Evolutionary conservation across 768 basidiomycete species (phyloP).

Genomic region (Lactarius tabidus): DNA sequence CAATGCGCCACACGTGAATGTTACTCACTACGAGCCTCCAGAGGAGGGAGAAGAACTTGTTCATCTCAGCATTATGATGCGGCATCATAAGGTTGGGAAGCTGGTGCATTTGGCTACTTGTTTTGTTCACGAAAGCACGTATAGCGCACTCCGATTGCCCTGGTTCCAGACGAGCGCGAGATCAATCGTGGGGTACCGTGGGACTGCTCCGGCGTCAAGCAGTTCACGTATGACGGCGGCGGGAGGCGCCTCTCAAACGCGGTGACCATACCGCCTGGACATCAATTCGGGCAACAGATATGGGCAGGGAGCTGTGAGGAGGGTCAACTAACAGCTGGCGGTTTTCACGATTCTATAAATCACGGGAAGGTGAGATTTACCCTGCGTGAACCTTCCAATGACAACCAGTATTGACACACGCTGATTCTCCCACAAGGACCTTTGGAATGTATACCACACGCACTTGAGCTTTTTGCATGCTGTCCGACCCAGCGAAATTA

Average conservation of each 20-base stretch:
- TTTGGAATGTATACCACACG: constrained; percentile 41
- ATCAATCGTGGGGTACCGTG: constrained; percentile 36
- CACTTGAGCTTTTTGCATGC: constrained; percentile 37
- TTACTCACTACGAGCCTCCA: constrained; percentile 37
- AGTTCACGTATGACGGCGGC: constrained; percentile 37
- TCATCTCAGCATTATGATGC: neutral
- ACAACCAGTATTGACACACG: neutral
- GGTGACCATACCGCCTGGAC: constrained; percentile 36
- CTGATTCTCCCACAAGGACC: constrained; percentile 34
- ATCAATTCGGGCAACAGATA: constrained; percentile 40
- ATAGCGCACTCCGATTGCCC: neutral
- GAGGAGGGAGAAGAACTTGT: neutral
- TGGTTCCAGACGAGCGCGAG: constrained; percentile 41
- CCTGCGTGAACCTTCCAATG: neutral
- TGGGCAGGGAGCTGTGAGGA: constrained; percentile 47
- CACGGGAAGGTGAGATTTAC: constrained; percentile 37
- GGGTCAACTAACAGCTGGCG: constrained; percentile 43
- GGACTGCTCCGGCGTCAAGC: constrained; percentile 38
- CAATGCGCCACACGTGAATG: constrained; percentile 45
- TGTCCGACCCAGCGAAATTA: constrained; percentile 34
- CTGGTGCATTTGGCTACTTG: neutral
- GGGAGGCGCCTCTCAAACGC: constrained; percentile 38
- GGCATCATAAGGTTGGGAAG: neutral
- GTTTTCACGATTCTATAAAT: constrained; percentile 38
- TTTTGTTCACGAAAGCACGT: neutral